Conservation (phyloP, 2,329 filamentous ascomycete species). For the Phialocephala subalpina region DNA sequence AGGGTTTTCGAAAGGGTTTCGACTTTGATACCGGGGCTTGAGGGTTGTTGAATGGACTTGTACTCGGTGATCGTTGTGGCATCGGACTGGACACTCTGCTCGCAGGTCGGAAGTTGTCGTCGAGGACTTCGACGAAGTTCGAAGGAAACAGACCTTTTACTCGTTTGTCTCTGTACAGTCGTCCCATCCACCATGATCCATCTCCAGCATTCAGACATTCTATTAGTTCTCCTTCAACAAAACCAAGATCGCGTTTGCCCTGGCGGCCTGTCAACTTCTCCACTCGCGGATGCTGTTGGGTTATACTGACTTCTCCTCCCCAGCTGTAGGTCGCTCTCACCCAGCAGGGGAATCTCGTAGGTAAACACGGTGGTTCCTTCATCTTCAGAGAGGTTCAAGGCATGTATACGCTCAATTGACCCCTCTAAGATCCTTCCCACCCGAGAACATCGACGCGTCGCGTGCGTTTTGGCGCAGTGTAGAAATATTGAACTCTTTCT, state of each 20-base stretch:
- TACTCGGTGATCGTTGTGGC: constrained; percentile 42
- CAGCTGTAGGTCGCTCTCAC: constrained; percentile 91
- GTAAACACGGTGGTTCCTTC: constrained; percentile 68
- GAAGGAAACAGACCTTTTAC: constrained; percentile 94
- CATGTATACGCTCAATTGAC: constrained; percentile 21
- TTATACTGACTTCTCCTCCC: constrained; percentile 75
- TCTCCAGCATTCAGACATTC: constrained; percentile 98
- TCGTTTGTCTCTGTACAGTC: constrained; percentile 86
- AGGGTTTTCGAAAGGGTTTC: constrained; percentile 71
- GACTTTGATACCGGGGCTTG: constrained; percentile 50
- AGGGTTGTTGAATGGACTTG: constrained; percentile 42
- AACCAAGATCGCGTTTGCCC: constrained; percentile 93
- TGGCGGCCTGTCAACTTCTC: constrained; percentile 45
- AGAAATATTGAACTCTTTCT: not conserved
- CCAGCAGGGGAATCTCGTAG: constrained; percentile 88
- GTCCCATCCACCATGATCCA: constrained; percentile 98
- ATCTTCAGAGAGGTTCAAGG: constrained; percentile 45
- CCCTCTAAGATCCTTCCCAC: constrained; percentile 18
- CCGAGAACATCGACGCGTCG: constrained; percentile 23
- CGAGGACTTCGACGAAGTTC: constrained; percentile 94
- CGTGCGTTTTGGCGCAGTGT: not conserved
- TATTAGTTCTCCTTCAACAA: constrained; percentile 96
- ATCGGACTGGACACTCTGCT: constrained; percentile 64
- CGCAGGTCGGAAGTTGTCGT: constrained; percentile 83
- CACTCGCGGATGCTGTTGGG: constrained; percentile 3